Base-by-base conservation (phyloP, 345 rosid species). In the Citrus maxima region DNA sequence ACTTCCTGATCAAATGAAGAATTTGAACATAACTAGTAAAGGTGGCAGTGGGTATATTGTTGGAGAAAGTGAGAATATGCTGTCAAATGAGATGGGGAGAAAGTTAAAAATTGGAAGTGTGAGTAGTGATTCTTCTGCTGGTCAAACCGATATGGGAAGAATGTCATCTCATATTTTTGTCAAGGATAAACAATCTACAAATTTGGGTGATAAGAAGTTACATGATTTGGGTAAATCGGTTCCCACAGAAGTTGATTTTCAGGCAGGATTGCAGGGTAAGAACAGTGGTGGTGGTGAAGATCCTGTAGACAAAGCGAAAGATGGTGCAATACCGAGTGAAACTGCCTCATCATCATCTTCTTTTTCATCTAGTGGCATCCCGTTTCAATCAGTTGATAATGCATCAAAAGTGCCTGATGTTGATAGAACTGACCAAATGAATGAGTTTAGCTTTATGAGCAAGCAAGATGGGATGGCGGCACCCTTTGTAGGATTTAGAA, bases 401-500 rank as follows among this genome's bases (percentile, higher is more conserved):
- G 66, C 62, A 13, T 81, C 72, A 78, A 81, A 69, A 68, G 79
- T 63, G 71, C 72, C 82, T 40, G 81, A 81, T 60, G 56, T 51
- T 19, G 81, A 68, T 64, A 67, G 72, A 64, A 81, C 80, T 24
- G 85, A 80, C n/a, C 81, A 79, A 69, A 80, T 77, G 28, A 35
- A 83, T 19, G 84, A 64, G 72, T 81, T 84, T 63, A 73, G 46
- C 46, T 93, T 86, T 56, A 66, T 82, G 66, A 76, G 90, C 86
- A 85, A 70, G 74, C 85, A 70, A 70, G 82, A 82, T 64, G 75
- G 64, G 72, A 34, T 19, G 6, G 81, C 77, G 22, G 72, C 86
- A 40, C 82, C 80, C 38, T 85, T 83, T 67, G 82, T 84, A 75
- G 97, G 85, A 73, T 93, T 94, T 63, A 89, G 73, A 84, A 87